Percentiles rank a stretch among this genome's conserved stretches.
These are phyloP conservation scores for Penicillium palitans DNA, from an alignment of 2,329 filamentous ascomycete species.

Conservation along the genomic window DNA sequence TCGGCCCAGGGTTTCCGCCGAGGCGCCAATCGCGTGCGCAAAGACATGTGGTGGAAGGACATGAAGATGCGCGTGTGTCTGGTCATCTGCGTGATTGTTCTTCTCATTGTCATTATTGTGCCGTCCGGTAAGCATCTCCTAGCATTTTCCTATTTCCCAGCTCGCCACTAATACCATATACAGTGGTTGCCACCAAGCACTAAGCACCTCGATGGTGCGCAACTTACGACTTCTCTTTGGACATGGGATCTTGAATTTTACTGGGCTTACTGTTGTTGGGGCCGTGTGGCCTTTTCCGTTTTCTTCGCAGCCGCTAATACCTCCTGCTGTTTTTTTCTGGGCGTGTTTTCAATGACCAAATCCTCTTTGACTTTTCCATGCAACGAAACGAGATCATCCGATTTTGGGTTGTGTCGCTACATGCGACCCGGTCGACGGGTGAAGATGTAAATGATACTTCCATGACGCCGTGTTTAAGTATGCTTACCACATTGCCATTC, in stretches of 20 bases:
- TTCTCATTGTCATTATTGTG: conserved; percentile 92
- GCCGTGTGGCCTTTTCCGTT: conserved; percentile 29
- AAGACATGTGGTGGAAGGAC: conserved; percentile 99
- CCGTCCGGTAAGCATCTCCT: conserved; percentile 65
- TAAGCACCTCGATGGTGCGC: conserved; percentile 35
- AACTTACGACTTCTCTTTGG: conserved; percentile 33
- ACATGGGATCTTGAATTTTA: conserved; percentile 35
- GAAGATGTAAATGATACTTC: conserved; percentile 49
- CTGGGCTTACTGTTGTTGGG: conserved; percentile 36
- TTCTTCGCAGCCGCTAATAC: conserved; percentile 41
- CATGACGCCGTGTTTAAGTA: conserved; percentile 37
- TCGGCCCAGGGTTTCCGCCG: conserved; percentile 95
- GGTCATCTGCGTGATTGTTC: conserved; percentile 83
- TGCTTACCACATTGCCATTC: conserved; percentile 24
- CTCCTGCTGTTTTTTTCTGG: conserved; percentile 36
- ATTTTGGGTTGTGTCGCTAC: conserved; percentile 17
- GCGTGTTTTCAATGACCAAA: conserved; percentile 35
- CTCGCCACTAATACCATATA: conserved; percentile 18
- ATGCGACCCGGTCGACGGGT: conserved; percentile 31
- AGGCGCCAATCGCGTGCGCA: conserved; percentile 92
- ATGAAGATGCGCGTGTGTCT: conserved; percentile 99
- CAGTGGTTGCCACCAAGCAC: conserved; percentile 48
- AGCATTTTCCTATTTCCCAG: no score
- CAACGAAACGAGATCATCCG: conserved; percentile 31
- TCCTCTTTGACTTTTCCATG: conserved; percentile 32